Evolutionary conservation across 83 land plant species (phyloP), one percentile per base, ranked within the genome.

Genomic region (Picea abies): DNA sequence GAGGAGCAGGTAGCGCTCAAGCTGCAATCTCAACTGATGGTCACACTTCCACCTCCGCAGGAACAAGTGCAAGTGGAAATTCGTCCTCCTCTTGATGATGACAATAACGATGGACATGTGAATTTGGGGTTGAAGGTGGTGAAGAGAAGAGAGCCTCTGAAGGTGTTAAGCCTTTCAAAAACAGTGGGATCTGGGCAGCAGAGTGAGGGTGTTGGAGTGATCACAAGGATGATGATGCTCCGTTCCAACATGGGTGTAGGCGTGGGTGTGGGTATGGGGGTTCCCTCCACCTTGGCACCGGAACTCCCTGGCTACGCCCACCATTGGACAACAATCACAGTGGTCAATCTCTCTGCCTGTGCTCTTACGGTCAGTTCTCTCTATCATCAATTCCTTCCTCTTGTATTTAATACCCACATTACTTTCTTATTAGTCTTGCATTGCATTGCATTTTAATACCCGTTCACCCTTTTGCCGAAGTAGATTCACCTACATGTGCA

Each of bases 21-120:
- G 90, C 94, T 97, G 66, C 98, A 97, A 72, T 97, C 99, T 39
- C 98, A 94, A 91, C 90, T 97, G 49, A 92, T 94, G 98, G 96
- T 97, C 72, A 92, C 97, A 17, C 85, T 95, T 66, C 99, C 99
- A 3, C 83, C 94, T 66, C 99, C 99, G 68, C 95, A 90, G 44
- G 99, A 97, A 63, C n/a, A 69, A 41, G 70, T 64, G 76, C 67
- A 83, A 32, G 82, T 67, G 71, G 63, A 84, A 64, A 32, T 65
- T 23, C 14, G 14, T 56, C 58, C 58, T 56, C 58, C 58, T 56
- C 58, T 56, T 20, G 78, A 60, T 17, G 86, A 37, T 35, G 84
- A 79, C 10, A 60, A 25, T 12, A 87, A 66, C 1, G 87, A 60
- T 5, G 86, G 7, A 76, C 25, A 37, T 72, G 91, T 93, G 62